Base-by-base conservation (phyloP, 495 filamentous ascomycete species). In the Penicillium pancosmium region DNA sequence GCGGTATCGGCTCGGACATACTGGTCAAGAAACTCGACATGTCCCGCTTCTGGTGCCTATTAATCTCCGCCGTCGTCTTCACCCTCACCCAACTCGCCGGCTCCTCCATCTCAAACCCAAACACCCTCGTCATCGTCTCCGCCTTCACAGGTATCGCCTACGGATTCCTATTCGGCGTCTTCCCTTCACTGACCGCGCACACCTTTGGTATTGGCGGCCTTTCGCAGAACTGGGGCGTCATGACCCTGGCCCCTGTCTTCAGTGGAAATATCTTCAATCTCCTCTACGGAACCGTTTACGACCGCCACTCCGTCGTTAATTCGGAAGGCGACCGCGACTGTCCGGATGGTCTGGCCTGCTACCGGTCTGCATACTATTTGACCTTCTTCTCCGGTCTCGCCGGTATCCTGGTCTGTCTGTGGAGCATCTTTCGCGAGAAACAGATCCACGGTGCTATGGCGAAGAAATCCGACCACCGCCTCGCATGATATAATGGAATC, bases 121-220 rank as follows among this genome's bases (percentile, higher is more conserved):
- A 93, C 67, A 74, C 83, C 34, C 86, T 98, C 4, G 85, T 81
- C 60, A 71, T 90, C 40, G 87, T 98, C 33, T 97, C 93, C 1
- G 82, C 82, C 2, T 80, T 97, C 43, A 96, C 89, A 5, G 94
- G 94, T 40, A 60, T 98, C 7, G 94, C 86, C 5, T 98, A 98
- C 75, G 94, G 94, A 1, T 91, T 96, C 64, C 81, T 98, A 3
- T 98, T 97, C 68, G 94, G 95, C 63, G 92, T 96, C 53, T 97
- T 90, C 75, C 95, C 94, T 9, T 90, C 95, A 1, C 85, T 98
- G 50, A 88, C 92, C 4, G 90, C 93, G 12, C 93, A 98, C 67
- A 86, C 89, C 3, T 98, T 98, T 70, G 94, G 95, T 27, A 86
- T 97, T 38, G 79, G 85, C 58, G 93, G 94, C n/a, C 79, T 98